Percentiles rank a stretch among this genome's conserved stretches.
Evolutionary conservation across 345 rosid species (phyloP).

Genomic region (Diplotaxis tenuifolia): DNA sequence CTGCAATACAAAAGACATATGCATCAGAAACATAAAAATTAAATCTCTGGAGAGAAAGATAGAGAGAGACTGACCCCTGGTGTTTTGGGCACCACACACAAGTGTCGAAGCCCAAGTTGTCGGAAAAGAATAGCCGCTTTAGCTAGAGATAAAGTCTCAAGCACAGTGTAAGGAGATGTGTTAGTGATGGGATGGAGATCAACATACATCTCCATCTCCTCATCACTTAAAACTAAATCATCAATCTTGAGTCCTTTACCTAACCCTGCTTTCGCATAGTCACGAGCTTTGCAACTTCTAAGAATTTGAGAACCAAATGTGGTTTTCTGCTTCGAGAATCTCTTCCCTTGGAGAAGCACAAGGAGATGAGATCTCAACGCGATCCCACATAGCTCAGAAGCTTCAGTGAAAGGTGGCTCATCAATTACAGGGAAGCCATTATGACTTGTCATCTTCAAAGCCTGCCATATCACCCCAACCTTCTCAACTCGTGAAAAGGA

Average conservation of each 20-base stretch:
- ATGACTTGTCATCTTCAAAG: slow-evolving; percentile 57
- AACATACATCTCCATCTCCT: slow-evolving; percentile 87
- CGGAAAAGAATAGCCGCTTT: slow-evolving; percentile 85
- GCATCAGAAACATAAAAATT: background rate
- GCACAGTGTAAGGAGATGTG: slow-evolving; percentile 78
- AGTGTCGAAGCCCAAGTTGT: slow-evolving; percentile 78
- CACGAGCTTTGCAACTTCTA: slow-evolving; percentile 60
- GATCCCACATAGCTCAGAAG: slow-evolving; percentile 74
- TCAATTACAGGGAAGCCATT: slow-evolving; percentile 88
- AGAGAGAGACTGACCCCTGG: slow-evolving; percentile 53
- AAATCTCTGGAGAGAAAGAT: background rate
- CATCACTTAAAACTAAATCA: slow-evolving; percentile 60
- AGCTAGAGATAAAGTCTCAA: slow-evolving; percentile 82
- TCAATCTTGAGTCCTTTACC: slow-evolving; percentile 76
- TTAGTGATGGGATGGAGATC: slow-evolving; percentile 88
- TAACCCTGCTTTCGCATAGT: slow-evolving; percentile 77
- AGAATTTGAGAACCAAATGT: slow-evolving; percentile 46
- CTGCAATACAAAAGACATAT: slow-evolving; percentile 40
- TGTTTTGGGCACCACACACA: slow-evolving; percentile 79
- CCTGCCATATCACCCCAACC: slow-evolving; percentile 56
- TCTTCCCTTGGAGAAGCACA: slow-evolving; percentile 70
- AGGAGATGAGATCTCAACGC: slow-evolving; percentile 84
- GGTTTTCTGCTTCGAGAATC: slow-evolving; percentile 48
- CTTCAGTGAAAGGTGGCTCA: slow-evolving; percentile 74
- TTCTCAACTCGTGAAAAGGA: slow-evolving; percentile 68